phyloP scores from a whole-genome alignment of 805 yeast species.

The Hanseniaspora mollemarum region DNA sequence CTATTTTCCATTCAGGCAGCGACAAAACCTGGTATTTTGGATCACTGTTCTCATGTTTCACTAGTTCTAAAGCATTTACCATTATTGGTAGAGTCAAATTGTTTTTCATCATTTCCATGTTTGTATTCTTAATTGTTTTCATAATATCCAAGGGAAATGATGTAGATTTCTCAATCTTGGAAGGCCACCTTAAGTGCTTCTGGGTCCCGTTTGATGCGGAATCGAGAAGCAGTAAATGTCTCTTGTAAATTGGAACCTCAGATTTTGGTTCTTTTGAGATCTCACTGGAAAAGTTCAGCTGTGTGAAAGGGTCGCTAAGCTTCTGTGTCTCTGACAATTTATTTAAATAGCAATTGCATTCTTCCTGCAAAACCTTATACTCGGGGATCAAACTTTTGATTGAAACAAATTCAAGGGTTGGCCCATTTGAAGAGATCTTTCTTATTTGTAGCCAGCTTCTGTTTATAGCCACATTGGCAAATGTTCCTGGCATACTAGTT shows the following conservation, averaged over 20 bases:
- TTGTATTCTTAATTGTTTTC: conserved; percentile 18
- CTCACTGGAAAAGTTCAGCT: not conserved
- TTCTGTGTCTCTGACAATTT: conserved; percentile 18
- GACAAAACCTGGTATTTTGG: conserved; percentile 23
- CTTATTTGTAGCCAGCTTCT: not conserved
- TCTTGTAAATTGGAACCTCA: conserved; percentile 21
- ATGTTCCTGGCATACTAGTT: too few species aligned
- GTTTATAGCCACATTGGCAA: too few species aligned
- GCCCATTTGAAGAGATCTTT: not conserved
- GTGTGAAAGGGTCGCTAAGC: conserved; percentile 17
- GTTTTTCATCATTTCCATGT: conserved; percentile 18
- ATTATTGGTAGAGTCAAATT: conserved; percentile 17
- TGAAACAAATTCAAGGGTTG: not conserved
- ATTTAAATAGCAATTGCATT: conserved; percentile 20
- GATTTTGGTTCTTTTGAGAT: not conserved
- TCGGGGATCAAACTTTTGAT: not conserved
- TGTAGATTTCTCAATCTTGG: conserved; percentile 20
- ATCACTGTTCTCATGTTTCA: not conserved
- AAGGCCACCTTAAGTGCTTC: conserved; percentile 21
- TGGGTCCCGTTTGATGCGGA: conserved; percentile 10
- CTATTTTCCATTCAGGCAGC: conserved; percentile 19
- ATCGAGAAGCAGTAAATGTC: conserved; percentile 23
- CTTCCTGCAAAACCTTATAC: conserved; percentile 5
- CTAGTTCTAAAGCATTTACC: not conserved
- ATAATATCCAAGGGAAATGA: conserved; percentile 23